Base-by-base conservation (phyloP, 2,329 filamentous ascomycete species). In the Neocatenulostroma microsporum region DNA sequence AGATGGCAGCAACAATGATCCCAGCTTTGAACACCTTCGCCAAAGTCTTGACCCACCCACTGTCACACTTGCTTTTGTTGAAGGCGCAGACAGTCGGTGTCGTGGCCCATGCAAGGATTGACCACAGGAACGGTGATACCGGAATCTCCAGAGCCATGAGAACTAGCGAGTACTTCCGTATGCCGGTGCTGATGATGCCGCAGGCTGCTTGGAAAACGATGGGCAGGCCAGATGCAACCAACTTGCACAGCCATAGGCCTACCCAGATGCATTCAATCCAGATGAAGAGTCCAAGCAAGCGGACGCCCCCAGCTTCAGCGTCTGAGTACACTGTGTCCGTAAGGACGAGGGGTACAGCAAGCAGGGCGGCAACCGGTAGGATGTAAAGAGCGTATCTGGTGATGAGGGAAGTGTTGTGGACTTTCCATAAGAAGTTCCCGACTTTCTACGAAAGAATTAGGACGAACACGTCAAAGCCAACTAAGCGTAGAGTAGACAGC, bases 221-320 rank as follows among this genome's bases (percentile, higher is more conserved):
- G 0, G 80, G 79, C 3, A 82, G 53, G 12, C 73, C 54, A 56
- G 76, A 75, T 11, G 80, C 74, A 9, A 77, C 66, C 28, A 82
- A 60, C 61, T 84, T 84, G 46, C 73, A 77, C 13, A 69, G 64
- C 80, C 80, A 84, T 9, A 83, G 67, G 7, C 72, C 69, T 25
- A 79, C 60, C 80, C 80, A 84, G 23, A 79, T 68, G 17, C 80
- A 67, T 53, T 82, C 74, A 47, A 84, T 70, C 80, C 80, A 82
- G 31, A 80, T 63, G 50, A 82, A 82, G 31, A 84, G 66, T 32
- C 70, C 60, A 50, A 79, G 74, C 8, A 82, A 65, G 4, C 68
- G 64, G 17, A 60, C 54, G 9, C 49, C 47, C 12, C 52, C 57
- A 21, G 57, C 51, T 21, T 39, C 37, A n/a, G 49, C 47, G 15